phyloP scores from a whole-genome alignment of 2,329 filamentous ascomycete species.

The Aspergillus sp. region DNA sequence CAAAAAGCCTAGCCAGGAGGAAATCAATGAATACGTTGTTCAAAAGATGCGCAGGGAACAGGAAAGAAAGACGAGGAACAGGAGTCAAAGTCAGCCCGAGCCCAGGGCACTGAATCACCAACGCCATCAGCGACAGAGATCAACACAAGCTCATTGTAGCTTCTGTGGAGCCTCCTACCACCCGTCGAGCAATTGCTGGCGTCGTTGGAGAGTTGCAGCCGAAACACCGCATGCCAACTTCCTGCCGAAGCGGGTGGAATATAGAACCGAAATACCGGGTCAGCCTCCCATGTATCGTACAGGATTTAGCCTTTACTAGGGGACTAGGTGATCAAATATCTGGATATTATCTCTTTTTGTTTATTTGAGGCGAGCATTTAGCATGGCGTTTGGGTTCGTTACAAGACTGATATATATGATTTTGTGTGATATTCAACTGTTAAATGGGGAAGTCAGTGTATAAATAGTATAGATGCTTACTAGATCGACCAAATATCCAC shows the following conservation, averaged over 20 bases:
- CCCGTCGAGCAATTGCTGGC: slow-evolving; percentile 18
- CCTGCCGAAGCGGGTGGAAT: slow-evolving; percentile 18
- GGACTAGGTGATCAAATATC: slow-evolving; percentile 2
- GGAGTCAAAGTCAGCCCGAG: slow-evolving; percentile 18
- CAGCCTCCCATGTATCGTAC: slow-evolving; percentile 20
- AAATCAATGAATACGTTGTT: slow-evolving; percentile 25
- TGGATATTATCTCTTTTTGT: not conserved
- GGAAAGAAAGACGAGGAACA: slow-evolving; percentile 12
- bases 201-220: slow-evolving; percentile 17
- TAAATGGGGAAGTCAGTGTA: no score
- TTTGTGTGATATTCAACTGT: no score
- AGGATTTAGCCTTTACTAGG: slow-evolving; percentile 18
- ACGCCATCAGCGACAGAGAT: not conserved
- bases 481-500: no score
- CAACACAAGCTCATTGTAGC: slow-evolving; percentile 8
- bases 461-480: no score
- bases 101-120: slow-evolving; percentile 4
- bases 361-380: not conserved
- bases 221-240: slow-evolving; percentile 19
- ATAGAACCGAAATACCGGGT: slow-evolving; percentile 12
- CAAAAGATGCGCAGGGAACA: slow-evolving; percentile 22
- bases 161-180: slow-evolving; percentile 20
- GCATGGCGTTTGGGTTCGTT: slow-evolving; percentile 1
- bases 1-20: slow-evolving; percentile 23
- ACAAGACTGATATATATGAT: not conserved